Percentiles rank a stretch among this genome's conserved stretches.
phyloP scores from a whole-genome alignment of 805 yeast species.

The Nematodospora valgi region DNA sequence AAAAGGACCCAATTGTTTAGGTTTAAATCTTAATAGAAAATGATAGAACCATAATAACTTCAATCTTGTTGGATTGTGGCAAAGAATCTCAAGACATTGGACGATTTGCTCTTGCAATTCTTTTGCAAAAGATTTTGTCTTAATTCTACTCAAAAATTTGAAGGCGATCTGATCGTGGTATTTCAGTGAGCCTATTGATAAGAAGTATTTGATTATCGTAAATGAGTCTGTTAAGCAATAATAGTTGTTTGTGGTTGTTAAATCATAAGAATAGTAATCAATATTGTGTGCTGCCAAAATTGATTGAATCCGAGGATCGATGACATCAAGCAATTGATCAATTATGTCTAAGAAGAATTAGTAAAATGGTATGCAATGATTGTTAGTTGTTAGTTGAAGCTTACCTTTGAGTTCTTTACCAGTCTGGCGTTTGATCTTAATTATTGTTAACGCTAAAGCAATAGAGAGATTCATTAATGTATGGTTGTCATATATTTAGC shows the following conservation, averaged over 20 bases:
- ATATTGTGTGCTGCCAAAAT: conserved; percentile 5
- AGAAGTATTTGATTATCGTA: conserved; percentile 4
- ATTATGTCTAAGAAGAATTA: conserved; percentile 2
- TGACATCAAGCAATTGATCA: conserved; percentile 2
- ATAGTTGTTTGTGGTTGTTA: background rate
- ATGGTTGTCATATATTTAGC: background rate
- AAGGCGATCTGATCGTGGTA: conserved; percentile 6
- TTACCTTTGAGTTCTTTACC: background rate
- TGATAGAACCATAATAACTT: conserved; percentile 7
- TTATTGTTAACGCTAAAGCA: conserved; percentile 5
- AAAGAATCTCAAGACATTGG: conserved; percentile 1
- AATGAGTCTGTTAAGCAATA: background rate
- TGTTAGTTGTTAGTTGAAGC: background rate
- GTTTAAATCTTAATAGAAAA: conserved; percentile 4
- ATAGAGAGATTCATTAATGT: conserved; percentile 2
- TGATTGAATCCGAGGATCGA: conserved; percentile 4
- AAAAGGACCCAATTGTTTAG: conserved; percentile 5
- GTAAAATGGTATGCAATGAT: background rate
- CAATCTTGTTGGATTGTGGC: background rate
- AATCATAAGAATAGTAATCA: conserved; percentile 5
- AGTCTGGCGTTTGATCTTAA: background rate
- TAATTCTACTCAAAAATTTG: conserved; percentile 3
- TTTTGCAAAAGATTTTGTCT: background rate
- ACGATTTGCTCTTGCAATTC: background rate
- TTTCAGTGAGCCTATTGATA: background rate